phyloP scores from a whole-genome alignment of 202 grass and related monocot species.

The Panicum hallii region DNA sequence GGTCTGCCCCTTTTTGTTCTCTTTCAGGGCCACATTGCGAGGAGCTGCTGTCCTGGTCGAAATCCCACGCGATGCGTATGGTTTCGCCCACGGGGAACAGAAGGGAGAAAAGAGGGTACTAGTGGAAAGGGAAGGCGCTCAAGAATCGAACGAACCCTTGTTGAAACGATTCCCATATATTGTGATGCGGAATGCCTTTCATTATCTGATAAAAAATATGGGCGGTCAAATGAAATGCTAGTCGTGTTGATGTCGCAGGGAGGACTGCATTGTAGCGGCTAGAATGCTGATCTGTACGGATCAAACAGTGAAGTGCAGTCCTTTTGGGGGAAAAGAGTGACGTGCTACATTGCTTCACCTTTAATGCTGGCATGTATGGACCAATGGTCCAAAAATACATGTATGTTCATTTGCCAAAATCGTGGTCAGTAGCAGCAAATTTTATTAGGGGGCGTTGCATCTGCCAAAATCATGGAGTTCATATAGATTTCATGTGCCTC shows the following conservation, averaged over 20 bases:
- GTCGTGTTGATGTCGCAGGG: background rate
- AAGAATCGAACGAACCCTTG: background rate
- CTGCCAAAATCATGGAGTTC: conserved; percentile 2
- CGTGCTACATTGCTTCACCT: conserved; percentile 2
- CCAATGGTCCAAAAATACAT: background rate
- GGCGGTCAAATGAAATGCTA: background rate
- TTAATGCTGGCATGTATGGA: conserved; percentile 29
- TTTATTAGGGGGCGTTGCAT: background rate
- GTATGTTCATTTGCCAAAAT: background rate
- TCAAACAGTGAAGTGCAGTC: background rate
- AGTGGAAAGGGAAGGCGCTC: background rate
- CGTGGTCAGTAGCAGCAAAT: background rate
- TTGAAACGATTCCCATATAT: background rate
- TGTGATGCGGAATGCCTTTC: background rate
- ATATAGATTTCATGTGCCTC: background rate
- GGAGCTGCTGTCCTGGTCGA: background rate
- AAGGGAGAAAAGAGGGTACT: background rate
- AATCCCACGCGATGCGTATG: background rate
- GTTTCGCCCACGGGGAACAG: background rate
- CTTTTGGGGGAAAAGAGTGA: background rate
- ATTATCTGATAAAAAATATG: background rate
- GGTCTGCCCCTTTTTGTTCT: conserved; percentile 27
- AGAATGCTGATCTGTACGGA: conserved; percentile 6
- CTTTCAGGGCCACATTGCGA: conserved; percentile 24
- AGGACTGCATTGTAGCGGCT: background rate